Evolutionary conservation across 2,329 filamentous ascomycete species (phyloP).

Genomic region (Venturia oleaginea): DNA sequence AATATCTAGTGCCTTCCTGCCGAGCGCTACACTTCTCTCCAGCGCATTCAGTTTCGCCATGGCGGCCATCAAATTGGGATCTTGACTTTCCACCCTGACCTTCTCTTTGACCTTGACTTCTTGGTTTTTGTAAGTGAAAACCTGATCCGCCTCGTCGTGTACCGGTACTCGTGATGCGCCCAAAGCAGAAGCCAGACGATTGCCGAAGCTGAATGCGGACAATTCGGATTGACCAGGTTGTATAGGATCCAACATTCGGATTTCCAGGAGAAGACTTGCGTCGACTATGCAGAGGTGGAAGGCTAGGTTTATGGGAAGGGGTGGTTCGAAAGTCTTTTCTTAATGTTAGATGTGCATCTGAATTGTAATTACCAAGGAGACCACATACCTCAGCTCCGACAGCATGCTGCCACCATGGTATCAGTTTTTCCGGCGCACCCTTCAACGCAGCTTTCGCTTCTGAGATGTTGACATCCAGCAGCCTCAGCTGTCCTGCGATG

Average conservation of each 20-base stretch:
- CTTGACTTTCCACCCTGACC: slow-evolving; percentile 77
- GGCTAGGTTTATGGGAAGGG: slow-evolving; percentile 59
- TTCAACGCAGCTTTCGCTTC: slow-evolving; percentile 52
- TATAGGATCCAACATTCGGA: slow-evolving; percentile 57
- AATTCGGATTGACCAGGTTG: slow-evolving; percentile 20
- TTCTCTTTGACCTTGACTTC: slow-evolving; percentile 86
- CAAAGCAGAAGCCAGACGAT: slow-evolving; percentile 42
- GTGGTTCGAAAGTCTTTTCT: slow-evolving; percentile 49
- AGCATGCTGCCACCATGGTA: slow-evolving; percentile 22
- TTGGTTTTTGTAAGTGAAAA: slow-evolving; percentile 56
- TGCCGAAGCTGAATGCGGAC: slow-evolving; percentile 45
- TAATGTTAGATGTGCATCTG: neutral
- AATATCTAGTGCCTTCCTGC: slow-evolving; percentile 61
- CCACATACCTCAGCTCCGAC: slow-evolving; percentile 53
- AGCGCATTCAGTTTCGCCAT: slow-evolving; percentile 76
- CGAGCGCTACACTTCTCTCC: slow-evolving; percentile 61
- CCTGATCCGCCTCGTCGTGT: slow-evolving; percentile 60
- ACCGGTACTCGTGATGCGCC: slow-evolving; percentile 31
- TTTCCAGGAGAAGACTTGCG: slow-evolving; percentile 50
- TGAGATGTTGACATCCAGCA: slow-evolving; percentile 51
- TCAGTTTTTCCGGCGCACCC: slow-evolving; percentile 37
- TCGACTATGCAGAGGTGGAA: slow-evolving; percentile 54
- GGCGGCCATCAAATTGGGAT: slow-evolving; percentile 75
- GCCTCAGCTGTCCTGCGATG: slow-evolving; percentile 48
- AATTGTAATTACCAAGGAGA: slow-evolving; percentile 22